phyloP scores from a whole-genome alignment of 371 early-diverging fungal genomes.

The Mortierella sp. region DNA sequence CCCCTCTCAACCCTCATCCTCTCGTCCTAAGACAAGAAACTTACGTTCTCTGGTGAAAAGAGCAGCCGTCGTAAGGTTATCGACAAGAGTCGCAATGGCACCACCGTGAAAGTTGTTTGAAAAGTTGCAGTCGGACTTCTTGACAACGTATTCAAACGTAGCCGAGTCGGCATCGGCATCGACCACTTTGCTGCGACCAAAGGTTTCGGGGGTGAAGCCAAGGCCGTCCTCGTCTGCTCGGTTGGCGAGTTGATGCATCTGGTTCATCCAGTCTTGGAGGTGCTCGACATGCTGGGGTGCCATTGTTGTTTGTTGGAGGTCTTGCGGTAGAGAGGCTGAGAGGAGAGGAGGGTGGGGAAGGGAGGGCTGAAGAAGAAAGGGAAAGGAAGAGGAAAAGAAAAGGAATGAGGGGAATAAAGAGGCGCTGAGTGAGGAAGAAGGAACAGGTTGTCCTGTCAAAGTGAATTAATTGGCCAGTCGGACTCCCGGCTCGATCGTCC shows the following conservation, averaged over 20 bases:
- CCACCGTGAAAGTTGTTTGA: constrained; percentile 59
- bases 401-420: neutral
- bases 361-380: neutral
- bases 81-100: constrained; percentile 56
- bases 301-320: constrained; percentile 16
- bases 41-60: constrained; percentile 51
- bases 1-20: neutral
- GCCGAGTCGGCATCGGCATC: constrained; percentile 50
- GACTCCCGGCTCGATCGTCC: constrained; percentile 10
- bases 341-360: neutral
- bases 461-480: neutral
- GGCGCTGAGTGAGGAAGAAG: neutral
- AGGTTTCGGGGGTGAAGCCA: constrained; percentile 30
- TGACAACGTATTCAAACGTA: constrained; percentile 48
- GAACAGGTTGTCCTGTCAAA: neutral
- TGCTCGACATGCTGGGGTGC: constrained; percentile 48
- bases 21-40: neutral
- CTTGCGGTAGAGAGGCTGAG: neutral
- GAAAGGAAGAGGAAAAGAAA: neutral
- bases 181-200: constrained; percentile 31
- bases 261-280: constrained; percentile 39
- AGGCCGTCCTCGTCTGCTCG: constrained; percentile 24
- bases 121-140: constrained; percentile 55
- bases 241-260: constrained; percentile 19
- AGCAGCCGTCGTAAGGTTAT: constrained; percentile 50